phyloP scores from a whole-genome alignment of 768 basidiomycete genomes.

The Pisolithus tinctorius region DNA sequence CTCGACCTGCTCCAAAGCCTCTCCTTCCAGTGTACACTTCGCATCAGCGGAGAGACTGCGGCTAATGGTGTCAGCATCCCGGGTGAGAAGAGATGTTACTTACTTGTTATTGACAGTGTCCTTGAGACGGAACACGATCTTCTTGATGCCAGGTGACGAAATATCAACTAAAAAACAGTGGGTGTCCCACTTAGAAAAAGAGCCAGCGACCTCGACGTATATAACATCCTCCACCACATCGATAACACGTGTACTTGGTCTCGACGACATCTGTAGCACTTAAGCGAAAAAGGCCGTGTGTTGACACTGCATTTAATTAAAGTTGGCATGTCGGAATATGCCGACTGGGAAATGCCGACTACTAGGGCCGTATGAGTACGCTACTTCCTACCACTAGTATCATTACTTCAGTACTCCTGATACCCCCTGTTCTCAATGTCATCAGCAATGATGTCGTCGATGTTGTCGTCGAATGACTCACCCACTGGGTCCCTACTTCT shows the following conservation, averaged over 20 bases:
- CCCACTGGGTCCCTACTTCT: background rate
- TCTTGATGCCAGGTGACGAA: background rate
- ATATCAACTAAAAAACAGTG: background rate
- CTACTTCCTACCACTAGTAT: background rate
- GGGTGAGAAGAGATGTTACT: background rate
- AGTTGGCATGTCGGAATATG: background rate
- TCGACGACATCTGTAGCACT: background rate
- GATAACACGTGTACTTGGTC: background rate
- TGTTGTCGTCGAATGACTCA: background rate
- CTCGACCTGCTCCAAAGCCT: background rate
- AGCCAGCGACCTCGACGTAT: background rate
- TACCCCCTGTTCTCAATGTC: background rate
- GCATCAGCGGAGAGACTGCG: background rate
- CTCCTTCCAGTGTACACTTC: background rate
- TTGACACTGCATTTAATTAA: background rate
- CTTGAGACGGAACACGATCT: background rate
- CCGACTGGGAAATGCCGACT: background rate
- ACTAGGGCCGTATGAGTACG: too few species aligned
- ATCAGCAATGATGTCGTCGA: background rate
- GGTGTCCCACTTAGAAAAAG: background rate
- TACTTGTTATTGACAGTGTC: background rate
- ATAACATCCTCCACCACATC: background rate
- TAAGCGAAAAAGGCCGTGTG: background rate
- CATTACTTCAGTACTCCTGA: too few species aligned
- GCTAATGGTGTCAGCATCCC: background rate